Percentiles rank a stretch among this genome's conserved stretches.
phyloP scores from a whole-genome alignment of 352 stramenopile species.

The Globisporangium spinosum region DNA sequence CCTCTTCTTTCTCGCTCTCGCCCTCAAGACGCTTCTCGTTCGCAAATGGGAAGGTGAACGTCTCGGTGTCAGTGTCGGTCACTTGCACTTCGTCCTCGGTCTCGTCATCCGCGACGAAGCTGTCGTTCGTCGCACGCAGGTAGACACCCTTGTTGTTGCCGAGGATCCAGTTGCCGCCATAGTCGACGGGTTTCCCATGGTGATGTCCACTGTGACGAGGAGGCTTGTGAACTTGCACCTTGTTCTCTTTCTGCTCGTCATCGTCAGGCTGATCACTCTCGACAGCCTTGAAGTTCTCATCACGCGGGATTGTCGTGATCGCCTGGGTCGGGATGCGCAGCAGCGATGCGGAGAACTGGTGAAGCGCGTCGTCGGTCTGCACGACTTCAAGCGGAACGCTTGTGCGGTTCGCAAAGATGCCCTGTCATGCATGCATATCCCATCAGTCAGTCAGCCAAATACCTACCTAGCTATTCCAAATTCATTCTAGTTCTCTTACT shows the following conservation, averaged over 20 bases:
- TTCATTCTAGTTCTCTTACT: not conserved
- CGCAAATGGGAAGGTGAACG: conserved; percentile 49
- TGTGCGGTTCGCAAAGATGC: conserved; percentile 42
- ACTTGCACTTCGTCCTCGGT: conserved; percentile 52
- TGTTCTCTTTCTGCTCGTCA: conserved; percentile 18
- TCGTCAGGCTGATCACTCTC: conserved; percentile 11
- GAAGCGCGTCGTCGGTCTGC: conserved; percentile 53
- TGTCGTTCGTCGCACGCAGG: conserved; percentile 64
- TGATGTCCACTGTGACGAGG: not conserved
- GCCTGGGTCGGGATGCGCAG: conserved; percentile 66
- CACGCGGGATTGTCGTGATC: conserved; percentile 75
- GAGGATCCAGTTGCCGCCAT: conserved; percentile 77
- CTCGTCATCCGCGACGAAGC: conserved; percentile 58
- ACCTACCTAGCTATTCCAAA: not conserved
- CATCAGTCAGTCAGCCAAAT: not conserved
- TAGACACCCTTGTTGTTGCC: conserved; percentile 77
- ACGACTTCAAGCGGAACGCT: conserved; percentile 42
- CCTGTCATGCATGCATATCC: conserved; percentile 17
- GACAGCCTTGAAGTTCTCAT: conserved; percentile 37
- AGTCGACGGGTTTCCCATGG: conserved; percentile 21
- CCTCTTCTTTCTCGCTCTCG: conserved; percentile 5
- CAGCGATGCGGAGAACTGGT: conserved; percentile 62
- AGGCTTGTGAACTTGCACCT: not conserved
- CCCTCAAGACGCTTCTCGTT: conserved; percentile 22
- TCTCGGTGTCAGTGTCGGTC: conserved; percentile 26